Percentiles rank a stretch among this genome's conserved stretches.
Conservation (phyloP, 306 rosid species). For the Lablab purpureus region DNA sequence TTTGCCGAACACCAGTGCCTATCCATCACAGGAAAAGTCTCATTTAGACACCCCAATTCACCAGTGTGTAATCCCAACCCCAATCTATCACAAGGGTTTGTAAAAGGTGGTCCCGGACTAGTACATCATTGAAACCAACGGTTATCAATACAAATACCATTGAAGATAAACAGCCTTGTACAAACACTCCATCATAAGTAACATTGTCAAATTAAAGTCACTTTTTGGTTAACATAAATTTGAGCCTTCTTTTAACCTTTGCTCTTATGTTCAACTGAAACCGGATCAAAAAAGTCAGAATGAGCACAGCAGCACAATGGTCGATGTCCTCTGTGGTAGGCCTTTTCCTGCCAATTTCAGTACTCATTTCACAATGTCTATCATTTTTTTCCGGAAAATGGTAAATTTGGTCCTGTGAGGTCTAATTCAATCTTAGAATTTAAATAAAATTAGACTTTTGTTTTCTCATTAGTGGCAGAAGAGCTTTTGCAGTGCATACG, state of each 20-base stretch:
- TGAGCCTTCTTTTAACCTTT: neutral
- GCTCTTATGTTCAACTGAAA: neutral
- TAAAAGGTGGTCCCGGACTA: neutral
- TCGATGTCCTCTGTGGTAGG: neutral
- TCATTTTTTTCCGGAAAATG: neutral
- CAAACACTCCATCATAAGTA: neutral
- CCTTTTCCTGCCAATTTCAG: constrained; percentile 12
- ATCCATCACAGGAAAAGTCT: too few relatives aligned
- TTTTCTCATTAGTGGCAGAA: neutral
- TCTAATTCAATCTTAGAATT: too few relatives aligned
- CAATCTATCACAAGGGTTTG: neutral
- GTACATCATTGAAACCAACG: neutral
- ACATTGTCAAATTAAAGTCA: neutral
- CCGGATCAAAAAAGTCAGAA: neutral
- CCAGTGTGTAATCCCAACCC: too few relatives aligned
- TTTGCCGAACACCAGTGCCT: too few relatives aligned
- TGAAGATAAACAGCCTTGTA: neutral
- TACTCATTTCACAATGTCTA: neutral
- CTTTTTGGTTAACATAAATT: neutral
- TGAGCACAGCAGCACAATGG: constrained; percentile 4
- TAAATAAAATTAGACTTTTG: too few relatives aligned
- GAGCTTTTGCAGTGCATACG: constrained; percentile 11
- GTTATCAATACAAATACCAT: neutral
- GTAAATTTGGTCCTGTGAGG: too few relatives aligned
- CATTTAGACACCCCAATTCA: too few relatives aligned